phyloP scores from a whole-genome alignment of 441 rosid genomes.

The Adansonia madagascariensis region DNA sequence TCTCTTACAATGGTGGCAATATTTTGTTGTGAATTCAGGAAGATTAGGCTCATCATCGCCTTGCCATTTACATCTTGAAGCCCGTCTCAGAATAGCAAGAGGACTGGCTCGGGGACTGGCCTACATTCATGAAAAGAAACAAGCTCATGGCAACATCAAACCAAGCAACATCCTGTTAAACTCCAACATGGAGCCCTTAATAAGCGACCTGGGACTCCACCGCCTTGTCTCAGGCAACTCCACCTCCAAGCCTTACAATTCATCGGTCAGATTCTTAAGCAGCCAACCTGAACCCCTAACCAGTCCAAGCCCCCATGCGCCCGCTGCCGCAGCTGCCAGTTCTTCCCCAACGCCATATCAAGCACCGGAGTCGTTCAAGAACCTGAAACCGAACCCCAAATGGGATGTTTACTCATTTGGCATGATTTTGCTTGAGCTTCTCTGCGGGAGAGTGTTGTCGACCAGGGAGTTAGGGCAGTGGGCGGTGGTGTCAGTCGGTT shows the following conservation, averaged over 20 bases:
- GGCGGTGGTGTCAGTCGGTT: conserved; percentile 44
- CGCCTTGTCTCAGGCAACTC: conserved; percentile 38
- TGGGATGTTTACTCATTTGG: conserved; percentile 86
- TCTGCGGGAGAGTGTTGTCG: conserved; percentile 51
- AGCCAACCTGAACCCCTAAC: conserved; percentile 31
- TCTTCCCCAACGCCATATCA: conserved; percentile 42
- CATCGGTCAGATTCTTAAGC: conserved; percentile 36
- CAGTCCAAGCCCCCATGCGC: conserved; percentile 34
- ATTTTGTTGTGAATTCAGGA: conserved; percentile 33
- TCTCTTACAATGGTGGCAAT: not conserved
- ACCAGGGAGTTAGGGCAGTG: conserved; percentile 31
- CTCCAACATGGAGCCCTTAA: conserved; percentile 61
- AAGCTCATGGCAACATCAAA: conserved; percentile 73
- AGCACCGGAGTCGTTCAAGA: conserved; percentile 69
- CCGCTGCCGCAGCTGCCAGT: conserved; percentile 17
- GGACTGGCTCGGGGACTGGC: conserved; percentile 78
- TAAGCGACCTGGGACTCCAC: conserved; percentile 65
- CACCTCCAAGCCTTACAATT: conserved; percentile 30
- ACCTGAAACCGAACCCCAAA: conserved; percentile 60
- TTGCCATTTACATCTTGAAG: conserved; percentile 48
- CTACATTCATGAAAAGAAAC: conserved; percentile 75
- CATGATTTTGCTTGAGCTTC: conserved; percentile 67
- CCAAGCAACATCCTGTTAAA: conserved; percentile 71
- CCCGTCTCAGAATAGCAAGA: conserved; percentile 71
- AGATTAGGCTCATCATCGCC: conserved; percentile 56